Percentiles rank a stretch among this genome's conserved stretches.
phyloP scores from a whole-genome alignment of 345 rosid genomes.

The Dipteronia dyeriana region DNA sequence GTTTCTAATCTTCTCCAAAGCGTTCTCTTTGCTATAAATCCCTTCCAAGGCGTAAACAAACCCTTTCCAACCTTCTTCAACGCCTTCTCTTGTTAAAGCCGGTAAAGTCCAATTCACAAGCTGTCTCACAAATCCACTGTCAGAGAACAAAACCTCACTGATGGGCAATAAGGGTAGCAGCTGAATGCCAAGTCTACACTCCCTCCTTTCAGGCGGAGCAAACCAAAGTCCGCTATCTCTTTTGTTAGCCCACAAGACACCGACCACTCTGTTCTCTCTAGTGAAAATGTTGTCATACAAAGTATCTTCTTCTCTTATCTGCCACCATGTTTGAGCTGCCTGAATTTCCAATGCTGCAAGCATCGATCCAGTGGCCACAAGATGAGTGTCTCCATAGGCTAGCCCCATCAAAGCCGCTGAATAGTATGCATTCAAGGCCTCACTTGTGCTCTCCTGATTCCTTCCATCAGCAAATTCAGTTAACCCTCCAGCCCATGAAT shows the following conservation, averaged over 20 bases:
- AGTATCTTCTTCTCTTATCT: slow-evolving; percentile 62
- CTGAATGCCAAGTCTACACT: slow-evolving; percentile 89
- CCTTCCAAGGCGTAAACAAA: slow-evolving; percentile 82
- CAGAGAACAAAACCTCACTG: slow-evolving; percentile 71
- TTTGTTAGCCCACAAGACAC: slow-evolving; percentile 86
- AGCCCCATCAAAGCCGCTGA: slow-evolving; percentile 89
- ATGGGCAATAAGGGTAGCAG: slow-evolving; percentile 70
- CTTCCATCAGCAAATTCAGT: slow-evolving; percentile 87
- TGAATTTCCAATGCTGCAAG: slow-evolving; percentile 81
- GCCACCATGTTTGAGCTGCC: slow-evolving; percentile 94
- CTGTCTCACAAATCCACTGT: slow-evolving; percentile 50
- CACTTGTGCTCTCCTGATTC: slow-evolving; percentile 92
- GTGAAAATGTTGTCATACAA: slow-evolving; percentile 66
- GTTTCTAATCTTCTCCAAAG: slow-evolving; percentile 57
- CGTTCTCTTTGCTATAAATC: slow-evolving; percentile 59
- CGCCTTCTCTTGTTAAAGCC: slow-evolving; percentile 63
- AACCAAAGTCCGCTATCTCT: slow-evolving; percentile 95
- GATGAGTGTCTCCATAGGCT: slow-evolving; percentile 87
- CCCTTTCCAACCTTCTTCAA: slow-evolving; percentile 96
- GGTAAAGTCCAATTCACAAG: slow-evolving; percentile 86
- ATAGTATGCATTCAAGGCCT: slow-evolving; percentile 90
- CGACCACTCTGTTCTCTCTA: slow-evolving; percentile 73
- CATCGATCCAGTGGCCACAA: slow-evolving; percentile 63
- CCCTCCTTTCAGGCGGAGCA: slow-evolving; percentile 77
- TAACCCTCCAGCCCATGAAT: slow-evolving; percentile 97